Evolutionary conservation across 2,329 filamentous ascomycete species (phyloP), one percentile per base, ranked within the genome.

Genomic region (Periconia digitata): DNA sequence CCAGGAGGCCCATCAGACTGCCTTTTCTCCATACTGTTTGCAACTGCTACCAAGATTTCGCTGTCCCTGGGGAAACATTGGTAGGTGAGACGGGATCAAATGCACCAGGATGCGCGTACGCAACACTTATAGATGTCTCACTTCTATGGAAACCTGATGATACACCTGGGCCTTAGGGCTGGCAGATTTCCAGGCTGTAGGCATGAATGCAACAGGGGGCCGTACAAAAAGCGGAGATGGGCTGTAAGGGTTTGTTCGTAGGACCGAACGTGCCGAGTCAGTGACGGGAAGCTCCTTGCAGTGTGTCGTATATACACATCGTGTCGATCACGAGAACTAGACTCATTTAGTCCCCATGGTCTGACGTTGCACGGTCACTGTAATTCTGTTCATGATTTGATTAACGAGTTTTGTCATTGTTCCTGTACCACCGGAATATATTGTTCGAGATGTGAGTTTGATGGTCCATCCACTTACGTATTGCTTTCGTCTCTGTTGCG

Each of bases 11-110:
- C 41, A 36, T 41, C 20, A 13, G 44, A 42, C 40, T 56, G 59
- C 36, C 59, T 54, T 39, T 53, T 59, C 44, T 53, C 22, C n/a
- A 32, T 34, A 1, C 43, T 34, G 24, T 46, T 48, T 10, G 50
- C n/a, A 15, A 39, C 49, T 32, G 37, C 16, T 6, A 38, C 48
- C 51, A 40, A 51, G 20, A 41, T 40, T 16, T 5, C 27, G n/a
- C n/a, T 5, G 50, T 55, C 43, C 40, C 20, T 41, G 7, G 8
- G 6, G 20, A 15, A 38, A 21, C 27, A 39, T 36, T 27, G 23
- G 36, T 21, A 34, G 21, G 21, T n/a, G n/a, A n/a, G n/a, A n/a
- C 34, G 23, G 20, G 10, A n/a, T 35, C 27, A 32, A 5, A 4
- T 10, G 3, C n/a, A 4, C 27, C 12, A 32, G 3, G 12, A 4